These are phyloP conservation scores for Glycine latifolia DNA, from an alignment of 306 rosid genomes.

Conservation along the genomic window DNA sequence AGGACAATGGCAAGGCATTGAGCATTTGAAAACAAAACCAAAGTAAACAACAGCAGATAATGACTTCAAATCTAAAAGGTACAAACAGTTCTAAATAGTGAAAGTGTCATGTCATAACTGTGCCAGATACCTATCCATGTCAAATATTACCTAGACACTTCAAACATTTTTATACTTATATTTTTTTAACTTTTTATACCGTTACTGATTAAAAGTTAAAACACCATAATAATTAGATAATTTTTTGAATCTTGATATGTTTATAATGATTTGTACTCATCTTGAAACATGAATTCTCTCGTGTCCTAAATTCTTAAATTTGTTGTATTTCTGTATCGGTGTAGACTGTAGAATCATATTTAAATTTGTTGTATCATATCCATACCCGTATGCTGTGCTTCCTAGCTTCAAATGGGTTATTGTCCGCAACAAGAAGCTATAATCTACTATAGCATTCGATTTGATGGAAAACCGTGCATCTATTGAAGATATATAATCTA, in stretches of 20 bases:
- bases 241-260: not conserved
- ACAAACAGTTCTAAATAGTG: no score
- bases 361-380: not conserved
- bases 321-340: no score
- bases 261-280: not conserved
- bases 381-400: not conserved
- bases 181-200: not conserved
- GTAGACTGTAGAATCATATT: not conserved
- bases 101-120: not conserved
- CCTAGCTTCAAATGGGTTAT: not conserved
- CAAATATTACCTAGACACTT: not conserved
- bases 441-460: not conserved
- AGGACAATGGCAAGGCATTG: not conserved
- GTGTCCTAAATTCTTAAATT: no score
- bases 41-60: not conserved
- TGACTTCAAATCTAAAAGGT: not conserved
- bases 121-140: not conserved
- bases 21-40: conserved; percentile 2
- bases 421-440: not conserved
- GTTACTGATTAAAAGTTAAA: not conserved
- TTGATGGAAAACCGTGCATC: not conserved
- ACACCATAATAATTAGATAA: not conserved
- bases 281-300: not conserved
- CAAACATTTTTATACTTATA: not conserved
- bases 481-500: not conserved